A percentile compares a stretch with the other conserved stretches of the same genome.
Evolutionary conservation across 306 rosid species (phyloP).

Genomic region (Cucurbita ficifolia): DNA sequence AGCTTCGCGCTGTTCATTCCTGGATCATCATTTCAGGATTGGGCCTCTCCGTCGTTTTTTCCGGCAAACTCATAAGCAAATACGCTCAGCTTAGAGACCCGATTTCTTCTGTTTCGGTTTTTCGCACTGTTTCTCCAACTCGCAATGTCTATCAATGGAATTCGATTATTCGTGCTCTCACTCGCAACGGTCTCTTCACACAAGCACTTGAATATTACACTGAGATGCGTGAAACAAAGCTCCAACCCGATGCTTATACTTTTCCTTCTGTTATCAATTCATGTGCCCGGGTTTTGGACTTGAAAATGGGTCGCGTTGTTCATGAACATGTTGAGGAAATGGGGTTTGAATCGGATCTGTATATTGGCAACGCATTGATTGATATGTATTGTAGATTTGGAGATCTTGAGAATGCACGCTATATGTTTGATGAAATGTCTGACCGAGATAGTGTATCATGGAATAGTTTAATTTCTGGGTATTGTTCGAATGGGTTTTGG

Average conservation of each 20-base stretch:
- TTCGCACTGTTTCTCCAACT: constrained; percentile 12
- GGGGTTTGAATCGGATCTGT: constrained; percentile 15
- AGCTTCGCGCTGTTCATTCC: constrained; percentile 15
- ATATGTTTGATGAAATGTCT: constrained; percentile 23
- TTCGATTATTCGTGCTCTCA: constrained; percentile 22
- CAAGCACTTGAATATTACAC: constrained; percentile 16
- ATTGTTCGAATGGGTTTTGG: constrained; percentile 23
- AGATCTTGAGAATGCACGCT: constrained; percentile 9
- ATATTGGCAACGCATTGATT: constrained; percentile 19
- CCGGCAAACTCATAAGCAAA: constrained; percentile 22
- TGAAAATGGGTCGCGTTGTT: constrained; percentile 8
- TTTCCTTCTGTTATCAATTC: constrained; percentile 27
- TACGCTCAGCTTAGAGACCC: constrained; percentile 19
- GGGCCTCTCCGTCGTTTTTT: constrained; percentile 8
- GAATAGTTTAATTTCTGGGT: constrained; percentile 26
- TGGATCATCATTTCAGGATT: constrained; percentile 12
- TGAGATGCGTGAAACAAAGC: constrained; percentile 10
- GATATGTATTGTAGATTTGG: constrained; percentile 21
- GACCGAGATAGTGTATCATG: constrained; percentile 14
- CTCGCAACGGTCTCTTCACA: constrained; percentile 9
- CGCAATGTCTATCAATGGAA: constrained; percentile 17
- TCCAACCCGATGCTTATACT: constrained; percentile 18
- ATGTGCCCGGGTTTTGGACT: constrained; percentile 17
- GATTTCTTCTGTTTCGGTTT: constrained; percentile 15
- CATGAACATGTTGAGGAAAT: constrained; percentile 9